Conservation (phyloP, 78 protist genomes). For the Dictyostelium purpureum region DNA sequence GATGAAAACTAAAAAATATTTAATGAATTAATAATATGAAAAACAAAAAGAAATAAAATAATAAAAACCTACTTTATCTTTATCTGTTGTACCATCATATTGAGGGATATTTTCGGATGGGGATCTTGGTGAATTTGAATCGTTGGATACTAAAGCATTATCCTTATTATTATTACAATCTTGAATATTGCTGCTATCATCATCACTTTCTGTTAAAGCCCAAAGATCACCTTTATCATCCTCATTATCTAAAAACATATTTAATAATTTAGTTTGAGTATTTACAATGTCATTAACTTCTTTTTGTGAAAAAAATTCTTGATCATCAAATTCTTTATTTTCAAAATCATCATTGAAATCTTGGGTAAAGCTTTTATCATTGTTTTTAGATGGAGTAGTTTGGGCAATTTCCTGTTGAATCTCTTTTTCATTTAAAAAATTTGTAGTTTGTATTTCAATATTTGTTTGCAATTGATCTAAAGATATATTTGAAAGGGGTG, state of each 20-base stretch:
- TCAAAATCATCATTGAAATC: background rate
- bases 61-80: background rate
- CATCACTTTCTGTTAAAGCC: background rate
- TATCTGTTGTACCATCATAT: constrained; percentile 52
- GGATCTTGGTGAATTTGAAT: too few relatives aligned
- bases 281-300: constrained; percentile 57
- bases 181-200: background rate
- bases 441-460: background rate
- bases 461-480: constrained; percentile 1
- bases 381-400: background rate
- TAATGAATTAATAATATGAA: background rate
- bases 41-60: too few relatives aligned
- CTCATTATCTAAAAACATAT: background rate
- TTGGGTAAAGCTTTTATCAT: background rate
- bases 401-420: background rate
- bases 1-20: too few relatives aligned
- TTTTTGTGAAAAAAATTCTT: constrained; percentile 40
- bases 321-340: background rate
- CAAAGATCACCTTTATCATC: background rate
- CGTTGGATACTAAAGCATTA: too few relatives aligned
- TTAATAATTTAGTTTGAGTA: constrained; percentile 13
- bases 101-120: background rate
- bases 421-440: background rate
- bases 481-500: constrained; percentile 49
- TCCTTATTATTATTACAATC: background rate